A percentile compares a stretch with the other conserved stretches of the same genome.
Evolutionary conservation across 371 early-diverging fungal genomes (phyloP).

Genomic region (Mucor racemosus): DNA sequence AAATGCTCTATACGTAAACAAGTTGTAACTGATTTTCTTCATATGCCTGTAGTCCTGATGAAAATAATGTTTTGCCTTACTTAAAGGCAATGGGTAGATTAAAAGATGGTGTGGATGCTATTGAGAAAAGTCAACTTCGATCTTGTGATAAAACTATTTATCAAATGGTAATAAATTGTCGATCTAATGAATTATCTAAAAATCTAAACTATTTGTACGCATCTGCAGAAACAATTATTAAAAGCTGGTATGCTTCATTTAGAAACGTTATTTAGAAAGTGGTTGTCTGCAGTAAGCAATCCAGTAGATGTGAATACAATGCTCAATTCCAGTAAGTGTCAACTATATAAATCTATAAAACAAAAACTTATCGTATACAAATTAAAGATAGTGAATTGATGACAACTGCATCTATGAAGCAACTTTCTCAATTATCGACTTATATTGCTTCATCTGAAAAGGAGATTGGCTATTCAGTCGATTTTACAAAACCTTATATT

Average conservation of each 20-base stretch:
- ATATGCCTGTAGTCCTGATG: constrained; percentile 47
- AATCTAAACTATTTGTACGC: not conserved
- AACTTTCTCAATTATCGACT: constrained; percentile 66
- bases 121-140: constrained; percentile 54
- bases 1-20: not conserved
- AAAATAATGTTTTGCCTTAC: constrained; percentile 57
- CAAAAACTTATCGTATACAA: no score
- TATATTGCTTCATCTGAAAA: constrained; percentile 65
- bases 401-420: constrained; percentile 40
- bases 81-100: constrained; percentile 60
- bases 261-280: constrained; percentile 59
- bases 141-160: constrained; percentile 60
- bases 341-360: not conserved
- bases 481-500: constrained; percentile 73
- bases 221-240: constrained; percentile 57
- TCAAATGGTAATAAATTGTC: constrained; percentile 45
- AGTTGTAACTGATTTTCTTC: not conserved
- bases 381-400: constrained; percentile 28
- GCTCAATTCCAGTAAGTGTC: constrained; percentile 35
- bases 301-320: constrained; percentile 54
- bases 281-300: constrained; percentile 53
- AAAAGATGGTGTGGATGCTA: constrained; percentile 60
- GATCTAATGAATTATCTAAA: not conserved
- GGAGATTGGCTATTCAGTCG: constrained; percentile 65
- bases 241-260: constrained; percentile 62